phyloP scores from a whole-genome alignment of 495 filamentous ascomycete genomes.

The Neurospora discreta region DNA sequence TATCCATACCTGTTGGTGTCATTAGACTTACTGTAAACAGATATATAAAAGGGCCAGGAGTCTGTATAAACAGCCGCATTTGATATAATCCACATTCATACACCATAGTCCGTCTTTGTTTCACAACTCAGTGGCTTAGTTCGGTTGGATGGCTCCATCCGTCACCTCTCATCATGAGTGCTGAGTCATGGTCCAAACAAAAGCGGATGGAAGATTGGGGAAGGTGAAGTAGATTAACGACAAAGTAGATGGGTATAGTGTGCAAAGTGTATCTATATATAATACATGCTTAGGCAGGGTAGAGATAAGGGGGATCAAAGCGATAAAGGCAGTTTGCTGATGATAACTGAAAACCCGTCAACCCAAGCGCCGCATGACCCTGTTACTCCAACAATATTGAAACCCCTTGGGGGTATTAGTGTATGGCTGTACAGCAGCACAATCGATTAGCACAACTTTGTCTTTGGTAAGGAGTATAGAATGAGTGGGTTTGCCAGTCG shows the following conservation, averaged over 20 bases:
- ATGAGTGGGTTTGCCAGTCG: neutral
- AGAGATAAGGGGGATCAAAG: neutral
- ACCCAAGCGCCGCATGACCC: constrained; percentile 76
- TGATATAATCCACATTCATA: neutral
- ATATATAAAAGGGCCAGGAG: neutral
- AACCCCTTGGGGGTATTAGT: constrained; percentile 81
- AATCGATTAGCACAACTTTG: neutral
- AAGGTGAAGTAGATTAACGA: neutral
- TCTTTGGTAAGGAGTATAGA: neutral
- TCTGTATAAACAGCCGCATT: neutral
- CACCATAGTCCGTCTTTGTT: neutral
- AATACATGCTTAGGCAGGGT: neutral
- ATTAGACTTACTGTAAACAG: neutral
- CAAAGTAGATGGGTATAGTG: neutral
- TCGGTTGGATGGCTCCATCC: neutral
- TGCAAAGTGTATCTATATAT: neutral
- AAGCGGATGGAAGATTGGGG: neutral
- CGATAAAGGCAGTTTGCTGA: constrained; percentile 39
- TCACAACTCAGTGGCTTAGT: neutral
- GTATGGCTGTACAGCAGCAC: constrained; percentile 51
- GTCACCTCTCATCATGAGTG: neutral
- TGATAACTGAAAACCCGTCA: constrained; percentile 81
- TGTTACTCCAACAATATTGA: constrained; percentile 75
- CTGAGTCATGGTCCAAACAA: neutral
- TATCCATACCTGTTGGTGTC: neutral